Conservation (phyloP, 2,329 filamentous ascomycete genomes). For the Aspergillus aculeatinus region DNA sequence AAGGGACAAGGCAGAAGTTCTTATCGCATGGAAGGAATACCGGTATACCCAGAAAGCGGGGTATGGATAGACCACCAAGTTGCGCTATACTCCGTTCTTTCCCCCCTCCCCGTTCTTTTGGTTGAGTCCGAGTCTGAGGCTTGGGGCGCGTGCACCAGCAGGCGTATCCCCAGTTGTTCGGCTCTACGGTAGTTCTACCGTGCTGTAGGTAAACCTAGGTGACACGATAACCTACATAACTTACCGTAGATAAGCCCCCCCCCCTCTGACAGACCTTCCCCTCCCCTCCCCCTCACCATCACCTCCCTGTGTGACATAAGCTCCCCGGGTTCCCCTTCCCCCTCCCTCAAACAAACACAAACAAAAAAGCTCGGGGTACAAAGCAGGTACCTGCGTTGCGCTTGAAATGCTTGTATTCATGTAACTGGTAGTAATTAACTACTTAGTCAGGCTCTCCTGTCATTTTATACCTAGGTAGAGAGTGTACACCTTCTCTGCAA, state of each 20-base stretch:
- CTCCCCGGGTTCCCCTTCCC: background rate
- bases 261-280: background rate
- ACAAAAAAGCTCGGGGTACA: background rate
- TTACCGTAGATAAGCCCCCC: background rate
- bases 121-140: background rate
- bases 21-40: background rate
- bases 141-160: too few species aligned
- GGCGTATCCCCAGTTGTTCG: too few species aligned
- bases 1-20: background rate
- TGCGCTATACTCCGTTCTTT: background rate
- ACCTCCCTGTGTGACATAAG: background rate
- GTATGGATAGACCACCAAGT: too few species aligned
- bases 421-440: background rate
- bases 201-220: too few species aligned
- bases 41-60: background rate
- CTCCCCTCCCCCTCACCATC: background rate
- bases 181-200: too few species aligned
- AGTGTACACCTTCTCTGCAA: too few species aligned
- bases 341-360: too few species aligned
- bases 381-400: constrained; percentile 9
- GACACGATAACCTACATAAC: background rate
- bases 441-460: background rate
- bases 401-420: background rate
- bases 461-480: too few species aligned
- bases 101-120: background rate